Base-by-base conservation (phyloP, 495 filamentous ascomycete genomes). In the Xanthoparmelia taractica region DNA sequence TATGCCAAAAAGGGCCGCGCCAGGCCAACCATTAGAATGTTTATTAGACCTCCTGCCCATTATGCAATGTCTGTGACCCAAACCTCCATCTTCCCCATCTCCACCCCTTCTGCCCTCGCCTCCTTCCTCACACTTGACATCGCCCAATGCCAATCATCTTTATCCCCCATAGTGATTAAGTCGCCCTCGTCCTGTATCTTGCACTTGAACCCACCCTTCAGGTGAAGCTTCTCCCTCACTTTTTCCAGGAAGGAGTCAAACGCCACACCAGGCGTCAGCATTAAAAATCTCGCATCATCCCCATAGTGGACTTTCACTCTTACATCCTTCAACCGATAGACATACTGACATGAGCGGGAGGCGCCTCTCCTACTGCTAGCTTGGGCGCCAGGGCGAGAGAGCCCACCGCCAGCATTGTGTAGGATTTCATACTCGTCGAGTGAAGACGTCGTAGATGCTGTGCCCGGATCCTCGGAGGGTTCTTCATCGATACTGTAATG, bases 71-170 rank as follows among this genome's bases (percentile, higher is more conserved):
- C 61, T n/a, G 59, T 38, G 25, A 67, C 58, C 65, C 65, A 67
- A 38, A 97, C 91, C 84, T 97, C 94, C 82, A 97, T 85, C 83
- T 96, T 97, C 37, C 91, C 92, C 79, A 92, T 88, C 64, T 96
- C 92, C 52, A 79, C 82, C 68, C 93, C 89, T 72, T 84, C 85
- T 73, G 80, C 84, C 76, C 79, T 80, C 36, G 90, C 95, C 62
- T 76, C 75, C 61, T 82, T 81, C 72, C 83, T 87, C 37, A 87
- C 85, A 7, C 75, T 77, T 70, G 76, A 78, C 60, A 97, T 80
- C 47, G 88, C 83, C 82, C 96, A 86, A 59, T 97, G 92, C 67
- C 97, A 74, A 79, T 98, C 94, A 70, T 98, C 94, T 74, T 96
- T 89, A 75, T 98, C 94, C 37, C 88, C 91, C 85, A 98, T 86